Conservation (phyloP, 352 stramenopile genomes). For the Halophytophthora batemanensis region DNA sequence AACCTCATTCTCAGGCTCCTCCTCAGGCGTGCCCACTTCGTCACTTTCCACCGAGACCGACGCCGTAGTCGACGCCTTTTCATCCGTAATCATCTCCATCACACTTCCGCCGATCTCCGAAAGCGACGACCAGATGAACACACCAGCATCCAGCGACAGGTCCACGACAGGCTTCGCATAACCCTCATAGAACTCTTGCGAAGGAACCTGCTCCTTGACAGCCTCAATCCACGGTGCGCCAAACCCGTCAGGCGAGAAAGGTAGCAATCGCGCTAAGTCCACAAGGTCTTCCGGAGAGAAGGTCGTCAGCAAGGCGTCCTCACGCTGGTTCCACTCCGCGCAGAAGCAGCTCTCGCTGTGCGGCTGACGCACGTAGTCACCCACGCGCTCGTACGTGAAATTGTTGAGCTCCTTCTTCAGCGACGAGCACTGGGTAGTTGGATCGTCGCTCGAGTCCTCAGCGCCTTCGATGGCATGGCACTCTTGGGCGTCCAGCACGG, state of each 20-base stretch:
- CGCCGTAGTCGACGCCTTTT: not conserved
- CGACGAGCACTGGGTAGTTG: conserved; percentile 16
- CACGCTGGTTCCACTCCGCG: conserved; percentile 36
- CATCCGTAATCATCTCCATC: conserved; percentile 1
- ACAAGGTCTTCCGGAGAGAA: conserved; percentile 20
- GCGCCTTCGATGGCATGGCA: conserved; percentile 20
- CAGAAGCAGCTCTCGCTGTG: conserved; percentile 41
- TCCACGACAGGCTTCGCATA: conserved; percentile 43
- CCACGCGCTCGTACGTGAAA: conserved; percentile 29
- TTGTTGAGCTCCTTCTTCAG: conserved; percentile 29
- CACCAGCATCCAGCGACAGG: conserved; percentile 18
- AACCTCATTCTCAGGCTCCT: conserved; percentile 6
- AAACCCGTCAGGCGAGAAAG: conserved; percentile 41
- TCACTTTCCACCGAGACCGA: conserved; percentile 4
- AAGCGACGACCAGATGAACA: conserved; percentile 28
- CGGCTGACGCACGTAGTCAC: conserved; percentile 24
- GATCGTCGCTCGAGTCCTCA: conserved; percentile 18
- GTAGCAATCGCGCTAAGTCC: conserved; percentile 29
- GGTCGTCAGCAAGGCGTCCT: conserved; percentile 27
- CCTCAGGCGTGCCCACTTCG: not conserved
- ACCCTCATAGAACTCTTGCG: conserved; percentile 25
- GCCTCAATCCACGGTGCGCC: conserved; percentile 25
- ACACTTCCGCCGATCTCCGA: conserved; percentile 16
- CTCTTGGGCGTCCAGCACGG: conserved; percentile 33
- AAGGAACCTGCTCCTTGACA: conserved; percentile 33